Percentiles rank a stretch among this genome's conserved stretches.
These are phyloP conservation scores for Trichosanthes truncata DNA, from an alignment of 306 rosid genomes.

Conservation along the genomic window DNA sequence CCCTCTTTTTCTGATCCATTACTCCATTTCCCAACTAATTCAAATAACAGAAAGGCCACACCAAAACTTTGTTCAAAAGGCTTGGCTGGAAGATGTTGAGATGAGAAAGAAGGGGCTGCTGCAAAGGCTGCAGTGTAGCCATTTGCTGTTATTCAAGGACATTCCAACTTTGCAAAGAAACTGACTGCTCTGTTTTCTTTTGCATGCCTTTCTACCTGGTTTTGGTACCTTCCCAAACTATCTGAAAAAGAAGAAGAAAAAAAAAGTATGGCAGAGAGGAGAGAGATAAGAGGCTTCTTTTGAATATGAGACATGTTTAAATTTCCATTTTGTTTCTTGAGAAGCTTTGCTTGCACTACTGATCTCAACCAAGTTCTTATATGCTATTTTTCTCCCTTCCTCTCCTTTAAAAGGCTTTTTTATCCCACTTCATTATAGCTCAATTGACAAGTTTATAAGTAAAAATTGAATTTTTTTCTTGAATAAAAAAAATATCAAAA, in stretches of 20 bases:
- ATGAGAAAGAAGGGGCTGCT: background rate
- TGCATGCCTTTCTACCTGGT: background rate
- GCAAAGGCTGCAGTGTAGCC: background rate
- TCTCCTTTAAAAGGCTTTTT: no score
- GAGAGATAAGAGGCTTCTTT: no score
- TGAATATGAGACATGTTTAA: background rate
- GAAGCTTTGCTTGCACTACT: no score
- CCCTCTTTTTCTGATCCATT: background rate
- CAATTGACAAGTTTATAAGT: no score
- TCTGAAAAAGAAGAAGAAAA: background rate
- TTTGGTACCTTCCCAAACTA: background rate
- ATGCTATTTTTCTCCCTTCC: no score
- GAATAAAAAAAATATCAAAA: no score
- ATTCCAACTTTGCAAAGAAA: background rate
- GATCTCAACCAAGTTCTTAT: no score
- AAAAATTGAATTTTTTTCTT: no score
- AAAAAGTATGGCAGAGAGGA: no score
- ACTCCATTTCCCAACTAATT: background rate
- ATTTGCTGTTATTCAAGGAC: slow-evolving; percentile 3
- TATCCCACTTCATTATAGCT: no score
- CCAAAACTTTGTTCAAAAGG: background rate
- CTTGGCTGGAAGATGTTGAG: background rate
- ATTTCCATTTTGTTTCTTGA: no score
- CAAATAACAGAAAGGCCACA: background rate
- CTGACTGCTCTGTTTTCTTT: background rate